These are phyloP conservation scores for Mollisia scopiformis DNA, from an alignment of 2,329 filamentous ascomycete genomes.

Conservation along the genomic window DNA sequence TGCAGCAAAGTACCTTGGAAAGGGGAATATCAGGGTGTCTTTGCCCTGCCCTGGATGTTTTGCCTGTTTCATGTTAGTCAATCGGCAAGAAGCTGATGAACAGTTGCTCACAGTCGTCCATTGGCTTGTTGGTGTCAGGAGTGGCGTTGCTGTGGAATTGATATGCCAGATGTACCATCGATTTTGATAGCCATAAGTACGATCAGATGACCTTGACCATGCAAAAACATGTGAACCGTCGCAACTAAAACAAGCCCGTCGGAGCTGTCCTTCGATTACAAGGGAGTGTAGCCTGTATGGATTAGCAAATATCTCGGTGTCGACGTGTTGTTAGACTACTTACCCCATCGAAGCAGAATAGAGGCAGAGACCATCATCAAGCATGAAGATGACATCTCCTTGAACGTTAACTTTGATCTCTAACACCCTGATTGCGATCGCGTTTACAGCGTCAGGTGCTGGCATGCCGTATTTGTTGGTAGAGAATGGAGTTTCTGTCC, in stretches of 20 bases:
- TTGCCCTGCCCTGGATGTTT: not conserved
- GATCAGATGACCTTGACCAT: not conserved
- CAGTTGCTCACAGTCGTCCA: not conserved
- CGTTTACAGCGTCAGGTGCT: not conserved
- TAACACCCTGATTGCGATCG: not conserved
- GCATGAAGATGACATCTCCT: constrained; percentile 3
- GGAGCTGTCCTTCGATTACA: not conserved
- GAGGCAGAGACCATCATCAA: not conserved
- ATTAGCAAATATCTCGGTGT: not conserved
- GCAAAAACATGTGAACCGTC: constrained; percentile 6
- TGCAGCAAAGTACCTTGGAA: constrained; percentile 5
- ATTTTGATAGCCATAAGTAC: not conserved
- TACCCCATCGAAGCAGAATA: constrained; percentile 3
- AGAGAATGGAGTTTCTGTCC: not conserved
- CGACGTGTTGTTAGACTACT: not conserved
- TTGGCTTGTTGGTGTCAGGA: not conserved
- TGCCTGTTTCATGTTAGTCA: not conserved
- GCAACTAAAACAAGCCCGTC: constrained; percentile 1
- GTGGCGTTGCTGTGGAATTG: not conserved
- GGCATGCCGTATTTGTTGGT: not conserved
- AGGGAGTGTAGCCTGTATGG: not conserved
- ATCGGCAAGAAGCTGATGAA: not conserved
- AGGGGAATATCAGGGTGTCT: constrained; percentile 8
- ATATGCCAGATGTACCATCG: not conserved
- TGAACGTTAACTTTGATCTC: not conserved